Conservation (phyloP, 768 basidiomycete species). For the Lactarius hengduanensis region DNA sequence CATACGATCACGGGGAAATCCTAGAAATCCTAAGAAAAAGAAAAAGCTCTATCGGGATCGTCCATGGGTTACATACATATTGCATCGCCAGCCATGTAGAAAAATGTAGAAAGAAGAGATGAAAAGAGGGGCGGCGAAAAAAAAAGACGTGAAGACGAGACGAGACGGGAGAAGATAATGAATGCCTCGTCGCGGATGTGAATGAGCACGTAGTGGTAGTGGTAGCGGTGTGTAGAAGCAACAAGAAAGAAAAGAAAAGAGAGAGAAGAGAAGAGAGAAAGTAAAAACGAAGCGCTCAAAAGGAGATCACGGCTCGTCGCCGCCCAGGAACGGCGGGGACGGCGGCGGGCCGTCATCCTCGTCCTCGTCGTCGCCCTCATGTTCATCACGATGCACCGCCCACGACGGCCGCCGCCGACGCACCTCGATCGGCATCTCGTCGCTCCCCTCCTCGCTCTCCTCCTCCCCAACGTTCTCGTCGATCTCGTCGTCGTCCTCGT, state of each 20-base stretch:
- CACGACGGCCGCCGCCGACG: conserved; percentile 26
- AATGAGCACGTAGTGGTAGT: conserved; percentile 12
- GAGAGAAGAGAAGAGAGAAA: background rate
- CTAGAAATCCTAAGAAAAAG: background rate
- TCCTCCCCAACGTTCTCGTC: background rate
- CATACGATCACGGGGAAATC: background rate
- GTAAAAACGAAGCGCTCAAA: background rate
- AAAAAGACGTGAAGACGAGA: no score
- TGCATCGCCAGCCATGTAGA: conserved; percentile 11
- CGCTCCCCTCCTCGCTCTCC: background rate
- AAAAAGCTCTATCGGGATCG: conserved; percentile 13
- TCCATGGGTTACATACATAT: conserved; percentile 25
- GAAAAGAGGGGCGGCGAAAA: no score
- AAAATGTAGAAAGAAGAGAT: background rate
- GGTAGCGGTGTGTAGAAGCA: background rate
- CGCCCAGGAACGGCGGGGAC: background rate
- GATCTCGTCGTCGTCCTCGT: background rate
- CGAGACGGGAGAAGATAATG: background rate
- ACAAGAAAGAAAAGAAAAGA: background rate
- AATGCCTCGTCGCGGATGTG: background rate
- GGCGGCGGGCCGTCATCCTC: conserved; percentile 1
- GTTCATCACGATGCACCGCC: conserved; percentile 18
- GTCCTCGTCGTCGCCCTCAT: conserved; percentile 3
- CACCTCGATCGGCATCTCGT: conserved; percentile 25
- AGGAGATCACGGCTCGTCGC: background rate